phyloP scores from a whole-genome alignment of 345 rosid genomes.

The Noccaea caerulescens region DNA sequence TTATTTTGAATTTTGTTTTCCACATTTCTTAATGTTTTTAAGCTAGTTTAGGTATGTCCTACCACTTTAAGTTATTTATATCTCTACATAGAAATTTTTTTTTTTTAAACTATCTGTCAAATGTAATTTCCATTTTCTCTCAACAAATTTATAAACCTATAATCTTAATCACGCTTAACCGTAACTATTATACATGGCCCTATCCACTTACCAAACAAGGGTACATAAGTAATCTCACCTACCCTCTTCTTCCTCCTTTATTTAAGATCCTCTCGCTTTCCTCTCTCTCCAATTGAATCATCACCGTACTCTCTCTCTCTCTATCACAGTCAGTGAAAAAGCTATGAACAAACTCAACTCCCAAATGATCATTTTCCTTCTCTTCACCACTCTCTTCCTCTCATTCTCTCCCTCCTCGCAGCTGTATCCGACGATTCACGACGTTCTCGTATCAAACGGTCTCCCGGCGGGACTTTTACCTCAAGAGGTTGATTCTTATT shows the following conservation, averaged over 20 bases:
- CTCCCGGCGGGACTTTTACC: conserved; percentile 87
- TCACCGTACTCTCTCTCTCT: conserved; percentile 33
- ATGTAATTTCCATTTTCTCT: background rate
- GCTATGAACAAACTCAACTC: conserved; percentile 27
- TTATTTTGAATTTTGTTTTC: background rate
- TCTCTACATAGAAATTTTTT: background rate
- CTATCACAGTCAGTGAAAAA: conserved; percentile 33
- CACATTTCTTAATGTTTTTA: conserved; percentile 5
- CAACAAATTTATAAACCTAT: background rate
- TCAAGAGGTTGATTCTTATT: conserved; percentile 70
- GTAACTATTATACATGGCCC: conserved; percentile 18
- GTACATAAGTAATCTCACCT: conserved; percentile 34
- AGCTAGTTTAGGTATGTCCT: conserved; percentile 22
- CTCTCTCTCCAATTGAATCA: conserved; percentile 41
- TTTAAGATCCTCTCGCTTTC: conserved; percentile 41
- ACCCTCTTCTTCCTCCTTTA: conserved; percentile 19
- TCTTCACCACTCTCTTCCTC: conserved; percentile 32
- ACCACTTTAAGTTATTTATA: conserved; percentile 27
- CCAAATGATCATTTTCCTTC: conserved; percentile 22
- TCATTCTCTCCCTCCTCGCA: conserved; percentile 4
- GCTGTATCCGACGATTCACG: conserved; percentile 57
- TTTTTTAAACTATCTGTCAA: background rate
- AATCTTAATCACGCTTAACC: conserved; percentile 28
- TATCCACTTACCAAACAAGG: conserved; percentile 50
- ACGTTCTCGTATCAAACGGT: conserved; percentile 75